Base-by-base conservation (phyloP, 129 eudicot species). In the Calendula officinalis region DNA sequence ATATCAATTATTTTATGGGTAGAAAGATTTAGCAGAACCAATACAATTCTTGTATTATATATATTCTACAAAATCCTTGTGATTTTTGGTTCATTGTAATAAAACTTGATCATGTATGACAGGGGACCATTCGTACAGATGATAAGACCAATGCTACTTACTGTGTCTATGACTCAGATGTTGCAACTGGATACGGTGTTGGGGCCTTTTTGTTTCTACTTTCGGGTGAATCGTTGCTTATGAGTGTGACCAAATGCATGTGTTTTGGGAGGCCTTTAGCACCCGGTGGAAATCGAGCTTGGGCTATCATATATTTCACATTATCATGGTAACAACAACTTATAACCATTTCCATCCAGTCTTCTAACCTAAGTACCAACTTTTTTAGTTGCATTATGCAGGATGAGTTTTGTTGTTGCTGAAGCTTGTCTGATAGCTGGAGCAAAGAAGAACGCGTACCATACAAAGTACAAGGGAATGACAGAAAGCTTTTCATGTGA, bases 161-260 rank as follows among this genome's bases (percentile, higher is more conserved):
- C 54, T 91, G 98, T 54, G 85, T 81, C 66, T 91, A 91, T 73
- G 69, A 77, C 37, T 91, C 98, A 30, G 98, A 91, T 77, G 95
- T 82, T 57, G 98, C 98, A 13, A 91, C 96, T 15, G 98, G 98
- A 62, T 91, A 88, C 46, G 95, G 91, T 15, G 91, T 85, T 30
- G 98, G 98, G 12, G 84, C 83, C 32, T 91, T 91, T 78, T 74
- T 91, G 72, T 91, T 91, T 78, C 88, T 91, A 12, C 89, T 91
- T 49, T 81, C 98, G 51, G 86, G 96, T 56, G 86, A 91, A 75
- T 87, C 98, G n/a, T 76, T 91, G 67, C 95, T 91, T 41, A 88
- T 91, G 96, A 91, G 82, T 42, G 91, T 91, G 68, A 91, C 98
- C 44, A 91, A 78, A 67, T 91, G 95, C 86, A 91, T 91, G 96